Evolutionary conservation across 768 basidiomycete species (phyloP).

Genomic region (Fomitopsis serialis): DNA sequence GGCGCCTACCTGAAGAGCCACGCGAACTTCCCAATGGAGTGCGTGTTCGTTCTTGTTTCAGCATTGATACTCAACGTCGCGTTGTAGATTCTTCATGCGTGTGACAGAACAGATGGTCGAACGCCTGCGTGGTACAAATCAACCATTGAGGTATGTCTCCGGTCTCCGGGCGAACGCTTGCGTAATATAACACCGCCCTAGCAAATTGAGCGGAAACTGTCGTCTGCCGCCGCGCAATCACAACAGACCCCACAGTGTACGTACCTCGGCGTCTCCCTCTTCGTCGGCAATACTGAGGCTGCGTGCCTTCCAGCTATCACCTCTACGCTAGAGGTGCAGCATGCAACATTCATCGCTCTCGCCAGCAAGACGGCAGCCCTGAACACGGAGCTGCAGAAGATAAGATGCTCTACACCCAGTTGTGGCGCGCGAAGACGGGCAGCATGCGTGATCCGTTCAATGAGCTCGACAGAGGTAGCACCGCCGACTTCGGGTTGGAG

Average conservation of each 20-base stretch:
- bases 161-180: background rate
- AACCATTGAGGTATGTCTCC: constrained; percentile 61
- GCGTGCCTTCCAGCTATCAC: constrained; percentile 47
- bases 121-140: constrained; percentile 71
- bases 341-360: constrained; percentile 69
- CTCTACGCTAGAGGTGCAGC: constrained; percentile 75
- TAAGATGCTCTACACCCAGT: constrained; percentile 72
- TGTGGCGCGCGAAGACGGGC: constrained; percentile 77
- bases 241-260: constrained; percentile 75
- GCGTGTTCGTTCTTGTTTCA: constrained; percentile 20
- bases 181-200: constrained; percentile 21
- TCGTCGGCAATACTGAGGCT: background rate
- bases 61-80: background rate
- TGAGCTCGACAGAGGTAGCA: constrained; percentile 33
- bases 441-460: constrained; percentile 83
- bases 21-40: constrained; percentile 82
- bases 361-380: constrained; percentile 72
- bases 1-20: constrained; percentile 70
- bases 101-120: constrained; percentile 70
- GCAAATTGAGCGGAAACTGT: constrained; percentile 83
- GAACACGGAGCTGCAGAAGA: constrained; percentile 69
- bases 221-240: constrained; percentile 55
- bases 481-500: constrained; percentile 44
- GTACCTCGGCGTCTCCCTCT: constrained; percentile 1
- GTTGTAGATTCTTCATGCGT: constrained; percentile 61